These are phyloP conservation scores for Mikania micrantha DNA, from an alignment of 129 eudicot genomes.

Conservation along the genomic window DNA sequence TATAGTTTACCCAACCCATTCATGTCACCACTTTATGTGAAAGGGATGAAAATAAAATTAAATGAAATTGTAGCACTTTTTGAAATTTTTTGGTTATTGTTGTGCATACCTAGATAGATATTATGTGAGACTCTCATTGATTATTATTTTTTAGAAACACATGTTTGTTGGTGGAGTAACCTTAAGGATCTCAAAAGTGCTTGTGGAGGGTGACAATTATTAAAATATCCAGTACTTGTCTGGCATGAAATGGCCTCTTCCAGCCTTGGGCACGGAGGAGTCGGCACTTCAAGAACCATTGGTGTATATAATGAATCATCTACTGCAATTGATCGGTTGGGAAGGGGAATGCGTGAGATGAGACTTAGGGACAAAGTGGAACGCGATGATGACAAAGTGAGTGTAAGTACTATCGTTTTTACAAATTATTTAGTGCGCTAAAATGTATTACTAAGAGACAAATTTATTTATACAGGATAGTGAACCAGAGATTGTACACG, in stretches of 20 bases:
- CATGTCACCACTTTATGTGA: not conserved
- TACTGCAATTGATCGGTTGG: constrained; percentile 85
- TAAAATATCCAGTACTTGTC: constrained; percentile 25
- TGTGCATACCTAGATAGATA: not conserved
- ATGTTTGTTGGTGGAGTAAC: constrained; percentile 29
- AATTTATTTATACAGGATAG: constrained; percentile 57
- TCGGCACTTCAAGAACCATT: constrained; percentile 72
- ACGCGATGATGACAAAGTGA: constrained; percentile 81
- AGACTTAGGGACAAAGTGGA: constrained; percentile 74
- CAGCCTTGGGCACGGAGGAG: constrained; percentile 77
- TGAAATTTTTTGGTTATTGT: not conserved
- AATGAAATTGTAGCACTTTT: not conserved
- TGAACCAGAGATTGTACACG: constrained; percentile 85
- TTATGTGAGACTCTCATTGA: not conserved
- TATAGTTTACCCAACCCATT: not conserved
- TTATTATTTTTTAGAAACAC: constrained; percentile 43
- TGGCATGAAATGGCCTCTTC: constrained; percentile 63
- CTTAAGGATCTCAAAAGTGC: constrained; percentile 15
- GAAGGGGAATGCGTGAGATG: constrained; percentile 86
- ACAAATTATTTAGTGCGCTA: not conserved
- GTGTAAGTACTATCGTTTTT: constrained; percentile 17
- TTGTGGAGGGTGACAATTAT: constrained; percentile 19
- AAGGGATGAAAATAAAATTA: not conserved
- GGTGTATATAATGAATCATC: constrained; percentile 69
- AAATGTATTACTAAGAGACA: not conserved